Evolutionary conservation across 2,329 filamentous ascomycete genomes (phyloP), one percentile per base, ranked within the genome.

Genomic region (Mariannaea sp.): DNA sequence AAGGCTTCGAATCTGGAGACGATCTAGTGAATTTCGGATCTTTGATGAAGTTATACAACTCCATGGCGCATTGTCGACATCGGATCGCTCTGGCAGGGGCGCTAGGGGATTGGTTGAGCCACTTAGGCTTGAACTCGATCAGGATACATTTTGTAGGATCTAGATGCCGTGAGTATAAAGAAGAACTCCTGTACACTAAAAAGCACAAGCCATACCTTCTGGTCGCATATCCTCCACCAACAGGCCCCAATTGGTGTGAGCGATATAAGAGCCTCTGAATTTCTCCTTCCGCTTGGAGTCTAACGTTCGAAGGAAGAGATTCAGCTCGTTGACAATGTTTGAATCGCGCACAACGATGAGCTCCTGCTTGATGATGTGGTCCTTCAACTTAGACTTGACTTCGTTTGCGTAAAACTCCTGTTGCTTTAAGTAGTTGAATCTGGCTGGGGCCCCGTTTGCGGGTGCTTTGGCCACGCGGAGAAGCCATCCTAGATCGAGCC

Each of bases 121-220:
- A 94, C 72, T 94, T 94, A 12, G 90, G 89, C 69, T 94, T 94
- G 73, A 93, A 88, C 68, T 93, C 88, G 50, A 89, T 74, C 26
- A 88, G 68, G 22, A 70, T 50, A 51, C 61, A 67, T n/a, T 65
- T 62, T 17, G 68, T 61, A 12, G 64, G 53, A 52, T 70, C 69
- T 69, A 46, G 20, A 24, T 24, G 56, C 45, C 47, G 43, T 45
- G 22, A 27, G 49, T 24, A 43, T 33, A 22, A 19, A 24, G 38
- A 39, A 30, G 22, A 35, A 27, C 26, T 30, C 29, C 13, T 30
- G 29, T 12, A n/a, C 29, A 5, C 29, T 20, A 7, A 40, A 16
- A 49, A 38, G 24, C 20, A 27, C 8, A 19, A 5, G 44, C 44
- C 65, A 60, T 56, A 73, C 71, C 63, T 42, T 62, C 51, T 27